Conservation (phyloP, 2,329 filamentous ascomycete species). For the Fusarium lateritium region DNA sequence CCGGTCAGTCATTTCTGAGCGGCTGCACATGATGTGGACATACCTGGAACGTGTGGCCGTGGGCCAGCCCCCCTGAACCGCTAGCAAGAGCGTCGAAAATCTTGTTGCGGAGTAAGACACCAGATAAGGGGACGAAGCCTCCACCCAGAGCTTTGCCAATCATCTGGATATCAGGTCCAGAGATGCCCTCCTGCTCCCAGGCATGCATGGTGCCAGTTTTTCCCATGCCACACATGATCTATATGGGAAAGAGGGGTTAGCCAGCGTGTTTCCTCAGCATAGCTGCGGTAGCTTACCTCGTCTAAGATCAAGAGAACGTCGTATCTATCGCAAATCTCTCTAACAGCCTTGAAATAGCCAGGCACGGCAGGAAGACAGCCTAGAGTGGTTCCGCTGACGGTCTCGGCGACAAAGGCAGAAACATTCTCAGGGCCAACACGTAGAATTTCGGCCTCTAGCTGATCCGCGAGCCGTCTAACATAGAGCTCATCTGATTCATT, state of each 20-base stretch:
- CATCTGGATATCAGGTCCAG: constrained; percentile 36
- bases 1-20: not conserved
- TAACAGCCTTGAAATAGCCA: constrained; percentile 4
- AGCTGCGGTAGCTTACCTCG: not conserved
- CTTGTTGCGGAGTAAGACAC: constrained; percentile 13
- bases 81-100: constrained; percentile 5
- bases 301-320: constrained; percentile 4
- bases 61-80: constrained; percentile 1
- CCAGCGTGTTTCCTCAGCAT: not conserved
- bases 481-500: constrained; percentile 43
- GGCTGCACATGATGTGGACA: not conserved
- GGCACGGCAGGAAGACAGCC: not conserved
- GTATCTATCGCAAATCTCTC: constrained; percentile 5
- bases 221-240: constrained; percentile 48
- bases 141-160: constrained; percentile 38
- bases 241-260: not conserved
- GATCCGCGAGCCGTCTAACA: not conserved
- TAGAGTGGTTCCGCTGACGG: constrained; percentile 11
- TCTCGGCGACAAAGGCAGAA: constrained; percentile 15
- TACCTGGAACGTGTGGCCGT: constrained; percentile 14
- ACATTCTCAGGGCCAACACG: not conserved
- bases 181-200: constrained; percentile 40
- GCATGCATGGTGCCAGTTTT: constrained; percentile 43
- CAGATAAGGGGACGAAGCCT: constrained; percentile 35
- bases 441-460: constrained; percentile 8